Evolutionary conservation across 371 early-diverging fungal genomes (phyloP).

Genomic region (Parasitella parasitica): DNA sequence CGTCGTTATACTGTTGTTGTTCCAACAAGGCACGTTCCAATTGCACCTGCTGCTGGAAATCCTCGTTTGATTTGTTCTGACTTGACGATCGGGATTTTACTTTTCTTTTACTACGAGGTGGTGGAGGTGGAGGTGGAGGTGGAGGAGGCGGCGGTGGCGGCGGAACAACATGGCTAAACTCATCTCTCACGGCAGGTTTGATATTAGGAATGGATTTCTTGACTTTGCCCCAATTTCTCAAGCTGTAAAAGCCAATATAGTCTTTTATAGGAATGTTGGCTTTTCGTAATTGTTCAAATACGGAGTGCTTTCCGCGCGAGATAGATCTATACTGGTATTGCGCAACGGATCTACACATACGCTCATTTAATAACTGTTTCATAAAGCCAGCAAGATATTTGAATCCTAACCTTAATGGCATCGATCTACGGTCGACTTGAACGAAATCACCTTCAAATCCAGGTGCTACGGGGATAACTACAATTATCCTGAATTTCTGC

Average conservation of each 20-base stretch:
- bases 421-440: slow-evolving; percentile 45
- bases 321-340: slow-evolving; percentile 84
- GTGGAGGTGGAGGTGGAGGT: neutral
- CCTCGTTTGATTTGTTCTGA: slow-evolving; percentile 9
- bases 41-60: neutral
- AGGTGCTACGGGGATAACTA: slow-evolving; percentile 88
- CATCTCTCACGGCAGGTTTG: neutral
- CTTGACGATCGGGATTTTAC: neutral
- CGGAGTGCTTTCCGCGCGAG: slow-evolving; percentile 72
- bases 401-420: slow-evolving; percentile 37
- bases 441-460: slow-evolving; percentile 85
- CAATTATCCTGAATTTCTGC: slow-evolving; percentile 77
- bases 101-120: neutral
- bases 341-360: slow-evolving; percentile 51
- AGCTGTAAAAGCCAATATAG: slow-evolving; percentile 79
- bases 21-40: neutral
- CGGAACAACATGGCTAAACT: neutral
- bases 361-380: neutral
- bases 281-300: slow-evolving; percentile 59
- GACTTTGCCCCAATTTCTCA: slow-evolving; percentile 68
- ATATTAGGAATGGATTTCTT: slow-evolving; percentile 11
- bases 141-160: neutral
- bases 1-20: slow-evolving; percentile 8
- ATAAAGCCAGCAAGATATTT: too few relatives aligned
- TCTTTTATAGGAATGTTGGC: slow-evolving; percentile 66